A percentile compares a stretch with the other conserved stretches of the same genome.
Conservation (phyloP, 2,329 filamentous ascomycete genomes). For the Sarocladium brachiariae region DNA sequence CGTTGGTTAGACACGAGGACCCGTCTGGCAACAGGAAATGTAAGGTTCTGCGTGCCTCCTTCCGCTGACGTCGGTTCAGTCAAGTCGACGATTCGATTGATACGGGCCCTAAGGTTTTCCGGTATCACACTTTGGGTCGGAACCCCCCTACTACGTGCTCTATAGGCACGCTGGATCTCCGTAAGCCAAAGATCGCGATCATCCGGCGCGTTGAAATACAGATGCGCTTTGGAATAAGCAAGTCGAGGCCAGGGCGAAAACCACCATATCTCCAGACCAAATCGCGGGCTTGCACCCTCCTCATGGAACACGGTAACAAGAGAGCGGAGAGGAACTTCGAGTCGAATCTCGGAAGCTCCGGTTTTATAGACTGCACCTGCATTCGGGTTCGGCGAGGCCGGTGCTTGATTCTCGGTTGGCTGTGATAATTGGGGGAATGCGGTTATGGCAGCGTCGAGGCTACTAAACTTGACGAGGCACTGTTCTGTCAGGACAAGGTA, state of each 20-base stretch:
- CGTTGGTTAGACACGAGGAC: constrained; percentile 33
- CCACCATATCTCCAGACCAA: constrained; percentile 53
- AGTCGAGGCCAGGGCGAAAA: constrained; percentile 35
- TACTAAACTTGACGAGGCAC: constrained; percentile 44
- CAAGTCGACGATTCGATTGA: constrained; percentile 38
- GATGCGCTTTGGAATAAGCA: constrained; percentile 38
- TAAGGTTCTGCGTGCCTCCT: constrained; percentile 25
- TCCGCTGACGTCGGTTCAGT: constrained; percentile 31
- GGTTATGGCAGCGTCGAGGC: constrained; percentile 37
- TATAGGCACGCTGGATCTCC: constrained; percentile 36
- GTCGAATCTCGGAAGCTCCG: constrained; percentile 28
- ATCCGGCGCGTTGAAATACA: constrained; percentile 42
- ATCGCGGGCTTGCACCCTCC: constrained; percentile 41
- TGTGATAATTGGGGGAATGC: constrained; percentile 40
- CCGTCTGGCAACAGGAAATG: constrained; percentile 48
- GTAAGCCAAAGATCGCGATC: constrained; percentile 45
- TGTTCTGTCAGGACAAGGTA: constrained; percentile 47
- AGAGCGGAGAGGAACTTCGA: constrained; percentile 42
- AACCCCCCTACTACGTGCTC: constrained; percentile 29
- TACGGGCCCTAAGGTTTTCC: constrained; percentile 39
- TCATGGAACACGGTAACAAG: constrained; percentile 47
- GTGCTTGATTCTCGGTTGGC: constrained; percentile 12
- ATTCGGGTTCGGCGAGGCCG: constrained; percentile 17
- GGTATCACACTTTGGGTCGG: constrained; percentile 32
- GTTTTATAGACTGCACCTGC: constrained; percentile 23